These are phyloP conservation scores for Luffa aegyptiaca DNA, from an alignment of 306 rosid species.

Conservation along the genomic window DNA sequence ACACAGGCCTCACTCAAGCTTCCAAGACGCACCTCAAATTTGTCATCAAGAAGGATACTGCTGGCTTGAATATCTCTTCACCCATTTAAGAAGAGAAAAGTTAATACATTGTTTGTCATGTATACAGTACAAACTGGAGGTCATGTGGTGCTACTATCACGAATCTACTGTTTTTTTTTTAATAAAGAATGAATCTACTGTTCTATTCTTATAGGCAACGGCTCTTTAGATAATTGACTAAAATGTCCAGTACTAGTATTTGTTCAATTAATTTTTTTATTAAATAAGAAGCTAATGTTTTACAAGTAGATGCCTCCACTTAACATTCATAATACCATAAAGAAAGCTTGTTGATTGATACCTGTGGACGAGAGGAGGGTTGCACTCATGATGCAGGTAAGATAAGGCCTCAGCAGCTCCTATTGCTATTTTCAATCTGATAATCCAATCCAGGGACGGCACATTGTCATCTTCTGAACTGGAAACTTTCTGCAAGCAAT, in stretches of 20 bases:
- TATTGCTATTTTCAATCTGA: slow-evolving; percentile 79
- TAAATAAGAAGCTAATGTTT: neutral
- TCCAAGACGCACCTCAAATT: slow-evolving; percentile 94
- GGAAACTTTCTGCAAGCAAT: slow-evolving; percentile 47
- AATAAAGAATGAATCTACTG: neutral
- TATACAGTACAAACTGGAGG: neutral
- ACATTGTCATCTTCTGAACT: slow-evolving; percentile 29
- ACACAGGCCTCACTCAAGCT: slow-evolving; percentile 70
- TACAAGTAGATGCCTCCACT: neutral
- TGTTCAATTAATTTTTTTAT: neutral
- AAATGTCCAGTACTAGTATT: neutral
- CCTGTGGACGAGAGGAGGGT: slow-evolving; percentile 92
- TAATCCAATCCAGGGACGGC: slow-evolving; percentile 86
- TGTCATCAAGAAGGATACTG: slow-evolving; percentile 94
- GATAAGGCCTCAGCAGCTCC: slow-evolving; percentile 89
- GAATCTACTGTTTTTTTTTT: neutral
- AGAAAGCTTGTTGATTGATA: slow-evolving; percentile 18
- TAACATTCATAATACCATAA: neutral
- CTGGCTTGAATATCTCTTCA: slow-evolving; percentile 87
- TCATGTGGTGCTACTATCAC: neutral
- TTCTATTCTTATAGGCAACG: neutral
- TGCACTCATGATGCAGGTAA: slow-evolving; percentile 68
- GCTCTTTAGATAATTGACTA: neutral
- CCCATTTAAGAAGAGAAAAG: slow-evolving; percentile 16
- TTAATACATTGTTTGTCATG: slow-evolving; percentile 2